phyloP scores from a whole-genome alignment of 2,329 filamentous ascomycete species.

The Microthyrium microscopicum region DNA sequence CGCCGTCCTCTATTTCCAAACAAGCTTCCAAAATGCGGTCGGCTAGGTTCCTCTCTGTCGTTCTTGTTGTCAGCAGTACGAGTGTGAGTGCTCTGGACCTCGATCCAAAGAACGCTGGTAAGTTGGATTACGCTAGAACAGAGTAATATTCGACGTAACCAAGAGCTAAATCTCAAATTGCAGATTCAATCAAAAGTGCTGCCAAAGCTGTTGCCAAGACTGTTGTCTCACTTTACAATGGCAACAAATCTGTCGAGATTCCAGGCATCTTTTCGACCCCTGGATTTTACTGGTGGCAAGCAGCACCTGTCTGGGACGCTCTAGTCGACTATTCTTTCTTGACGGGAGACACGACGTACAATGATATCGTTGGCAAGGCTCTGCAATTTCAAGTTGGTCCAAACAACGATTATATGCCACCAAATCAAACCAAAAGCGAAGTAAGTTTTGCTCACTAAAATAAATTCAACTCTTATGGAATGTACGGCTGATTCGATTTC shows the following conservation, averaged over 20 bases:
- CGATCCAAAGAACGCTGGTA: no score
- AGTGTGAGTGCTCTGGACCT: no score
- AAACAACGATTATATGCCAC: conserved; percentile 26
- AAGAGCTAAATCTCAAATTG: no score
- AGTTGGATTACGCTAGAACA: no score
- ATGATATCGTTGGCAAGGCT: conserved; percentile 24
- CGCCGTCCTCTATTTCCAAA: no score
- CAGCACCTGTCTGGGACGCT: conserved; percentile 21
- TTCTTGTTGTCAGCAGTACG: no score
- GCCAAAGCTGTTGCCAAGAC: background rate
- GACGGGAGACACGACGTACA: conserved; percentile 24
- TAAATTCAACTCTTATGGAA: no score
- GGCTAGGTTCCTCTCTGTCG: no score
- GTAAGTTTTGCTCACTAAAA: background rate
- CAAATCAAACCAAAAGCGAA: conserved; percentile 28
- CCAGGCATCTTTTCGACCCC: conserved; percentile 36
- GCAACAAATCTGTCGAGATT: conserved; percentile 41
- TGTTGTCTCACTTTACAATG: conserved; percentile 25
- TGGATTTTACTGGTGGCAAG: conserved; percentile 29
- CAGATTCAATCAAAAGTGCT: conserved; percentile 1
- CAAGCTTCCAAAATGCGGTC: no score
- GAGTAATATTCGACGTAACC: no score
- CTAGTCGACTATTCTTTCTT: conserved; percentile 27
- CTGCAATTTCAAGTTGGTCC: conserved; percentile 25
- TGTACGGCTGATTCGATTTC: no score